Evolutionary conservation across 495 filamentous ascomycete species (phyloP).

Genomic region (Xylaria venustula): DNA sequence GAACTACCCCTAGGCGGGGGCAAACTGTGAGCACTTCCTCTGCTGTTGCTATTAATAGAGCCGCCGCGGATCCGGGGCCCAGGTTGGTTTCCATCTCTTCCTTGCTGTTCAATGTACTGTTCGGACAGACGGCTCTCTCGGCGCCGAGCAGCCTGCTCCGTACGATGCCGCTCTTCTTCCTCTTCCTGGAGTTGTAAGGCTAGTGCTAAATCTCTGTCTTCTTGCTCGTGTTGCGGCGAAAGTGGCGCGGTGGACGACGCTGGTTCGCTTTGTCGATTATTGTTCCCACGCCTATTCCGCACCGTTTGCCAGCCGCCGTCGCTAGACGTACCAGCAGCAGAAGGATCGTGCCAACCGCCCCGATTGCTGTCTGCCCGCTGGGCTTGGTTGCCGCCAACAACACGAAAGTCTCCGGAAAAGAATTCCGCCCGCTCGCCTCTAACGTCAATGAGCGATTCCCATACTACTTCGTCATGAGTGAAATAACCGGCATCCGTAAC

Average conservation of each 20-base stretch:
- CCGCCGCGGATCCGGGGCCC: conserved; percentile 21
- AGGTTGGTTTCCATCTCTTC: conserved; percentile 20
- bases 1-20: conserved; percentile 22
- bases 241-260: conserved; percentile 25
- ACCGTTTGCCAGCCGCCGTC: conserved; percentile 54
- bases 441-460: conserved; percentile 89
- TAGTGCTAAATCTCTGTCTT: conserved; percentile 76
- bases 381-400: conserved; percentile 60
- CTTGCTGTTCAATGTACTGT: conserved; percentile 59
- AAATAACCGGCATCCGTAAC: conserved; percentile 93
- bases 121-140: conserved; percentile 51
- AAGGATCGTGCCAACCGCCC: conserved; percentile 8
- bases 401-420: conserved; percentile 85
- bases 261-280: conserved; percentile 22
- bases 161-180: conserved; percentile 66
- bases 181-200: conserved; percentile 83
- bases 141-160: conserved; percentile 45
- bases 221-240: conserved; percentile 55
- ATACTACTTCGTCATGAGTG: conserved; percentile 86
- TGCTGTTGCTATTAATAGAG: conserved; percentile 16
- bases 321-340: conserved; percentile 17
- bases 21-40: conserved; percentile 15
- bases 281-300: conserved; percentile 33
- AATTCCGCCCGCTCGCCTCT: conserved; percentile 81
- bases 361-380: conserved; percentile 18